phyloP scores from a whole-genome alignment of 1,284 basidiomycete genomes.

The Irpex lacteus region DNA sequence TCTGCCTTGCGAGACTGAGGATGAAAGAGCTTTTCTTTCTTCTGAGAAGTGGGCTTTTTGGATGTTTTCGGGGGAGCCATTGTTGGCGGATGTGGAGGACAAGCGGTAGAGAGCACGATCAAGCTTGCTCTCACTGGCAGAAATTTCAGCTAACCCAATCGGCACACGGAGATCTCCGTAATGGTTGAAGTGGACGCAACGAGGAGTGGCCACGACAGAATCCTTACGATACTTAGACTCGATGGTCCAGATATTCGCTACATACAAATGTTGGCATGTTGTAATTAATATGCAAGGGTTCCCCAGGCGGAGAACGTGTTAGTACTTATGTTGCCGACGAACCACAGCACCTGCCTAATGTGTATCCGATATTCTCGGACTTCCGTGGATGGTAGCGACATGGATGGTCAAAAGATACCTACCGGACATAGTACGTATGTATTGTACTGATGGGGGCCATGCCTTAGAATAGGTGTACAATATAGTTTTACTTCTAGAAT shows the following conservation, averaged over 20 bases:
- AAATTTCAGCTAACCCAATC: not conserved
- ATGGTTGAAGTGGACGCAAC: not conserved
- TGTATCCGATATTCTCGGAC: not conserved
- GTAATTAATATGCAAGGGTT: too few relatives aligned
- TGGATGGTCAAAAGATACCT: too few relatives aligned
- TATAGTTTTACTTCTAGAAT: too few relatives aligned
- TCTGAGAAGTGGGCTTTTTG: conserved; percentile 28
- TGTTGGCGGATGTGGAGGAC: not conserved
- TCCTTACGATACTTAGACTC: too few relatives aligned
- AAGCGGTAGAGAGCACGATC: not conserved
- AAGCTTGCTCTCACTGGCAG: not conserved
- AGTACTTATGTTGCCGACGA: not conserved
- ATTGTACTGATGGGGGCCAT: too few relatives aligned
- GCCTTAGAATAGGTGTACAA: too few relatives aligned
- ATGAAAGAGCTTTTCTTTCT: conserved; percentile 78
- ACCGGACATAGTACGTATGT: too few relatives aligned
- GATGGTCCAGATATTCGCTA: too few relatives aligned
- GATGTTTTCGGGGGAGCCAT: conserved; percentile 30
- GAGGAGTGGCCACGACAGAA: too few relatives aligned
- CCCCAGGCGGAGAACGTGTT: too few relatives aligned
- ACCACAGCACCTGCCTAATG: not conserved
- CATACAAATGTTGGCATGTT: too few relatives aligned
- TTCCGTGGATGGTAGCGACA: too few relatives aligned
- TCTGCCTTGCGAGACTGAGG: conserved; percentile 81
- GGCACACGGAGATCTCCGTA: not conserved